Percentiles rank a stretch among this genome's conserved stretches.
Evolutionary conservation across 2,329 filamentous ascomycete species (phyloP).

Genomic region (Pseudogymnoascus sp.): DNA sequence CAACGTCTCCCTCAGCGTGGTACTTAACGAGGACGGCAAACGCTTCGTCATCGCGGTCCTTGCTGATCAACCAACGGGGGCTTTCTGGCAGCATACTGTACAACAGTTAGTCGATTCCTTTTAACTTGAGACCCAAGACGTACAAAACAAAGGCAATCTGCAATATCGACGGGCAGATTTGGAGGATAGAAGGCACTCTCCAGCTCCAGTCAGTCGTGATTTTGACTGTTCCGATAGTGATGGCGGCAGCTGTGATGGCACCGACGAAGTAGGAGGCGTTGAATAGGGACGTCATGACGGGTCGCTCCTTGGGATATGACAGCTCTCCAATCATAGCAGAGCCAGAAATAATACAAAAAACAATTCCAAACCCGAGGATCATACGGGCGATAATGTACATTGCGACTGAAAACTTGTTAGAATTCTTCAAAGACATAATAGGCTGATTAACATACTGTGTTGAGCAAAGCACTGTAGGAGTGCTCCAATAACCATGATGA

Average conservation of each 20-base stretch:
- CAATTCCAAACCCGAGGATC: constrained; percentile 46
- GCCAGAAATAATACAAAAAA: constrained; percentile 43
- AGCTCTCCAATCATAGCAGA: constrained; percentile 48
- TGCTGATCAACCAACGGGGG: constrained; percentile 48
- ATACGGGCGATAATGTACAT: constrained; percentile 48
- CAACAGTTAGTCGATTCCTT: neutral
- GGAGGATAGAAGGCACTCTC: constrained; percentile 36
- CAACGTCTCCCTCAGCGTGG: constrained; percentile 44
- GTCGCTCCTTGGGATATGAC: constrained; percentile 45
- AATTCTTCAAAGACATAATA: neutral
- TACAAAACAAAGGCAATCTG: constrained; percentile 23
- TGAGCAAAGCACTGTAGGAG: constrained; percentile 43
- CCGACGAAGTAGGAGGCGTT: constrained; percentile 46
- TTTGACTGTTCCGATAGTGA: constrained; percentile 37
- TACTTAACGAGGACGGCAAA: constrained; percentile 44
- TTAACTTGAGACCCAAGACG: neutral
- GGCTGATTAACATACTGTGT: constrained; percentile 27
- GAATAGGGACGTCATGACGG: constrained; percentile 46
- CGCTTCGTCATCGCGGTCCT: constrained; percentile 51
- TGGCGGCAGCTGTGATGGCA: constrained; percentile 35
- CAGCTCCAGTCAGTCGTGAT: constrained; percentile 35
- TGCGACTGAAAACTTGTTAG: constrained; percentile 27
- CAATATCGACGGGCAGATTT: constrained; percentile 26
- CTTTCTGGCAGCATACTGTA: constrained; percentile 44
- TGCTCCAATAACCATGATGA: constrained; percentile 47